These are phyloP conservation scores for Cyclaneusma minus DNA, from an alignment of 2,329 filamentous ascomycete species.

Conservation along the genomic window DNA sequence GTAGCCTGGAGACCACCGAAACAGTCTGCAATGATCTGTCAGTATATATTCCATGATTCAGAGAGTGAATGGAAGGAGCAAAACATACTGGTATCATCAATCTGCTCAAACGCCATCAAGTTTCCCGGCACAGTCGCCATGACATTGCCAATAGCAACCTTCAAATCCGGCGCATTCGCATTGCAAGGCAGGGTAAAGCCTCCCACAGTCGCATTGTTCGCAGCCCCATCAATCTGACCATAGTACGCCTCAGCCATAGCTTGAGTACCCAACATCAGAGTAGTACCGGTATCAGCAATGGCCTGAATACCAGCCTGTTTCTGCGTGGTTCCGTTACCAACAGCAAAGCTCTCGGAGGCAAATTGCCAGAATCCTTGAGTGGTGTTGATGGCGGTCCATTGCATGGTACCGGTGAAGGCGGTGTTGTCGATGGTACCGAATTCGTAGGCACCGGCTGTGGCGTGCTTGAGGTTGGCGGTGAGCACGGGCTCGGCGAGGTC, in stretches of 20 bases:
- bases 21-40: slow-evolving; percentile 28
- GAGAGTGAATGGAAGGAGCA: not conserved
- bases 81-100: slow-evolving; percentile 34
- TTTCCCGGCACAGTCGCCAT: slow-evolving; percentile 16
- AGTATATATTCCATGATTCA: slow-evolving; percentile 5
- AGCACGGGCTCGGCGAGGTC: slow-evolving; percentile 36
- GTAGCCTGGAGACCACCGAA: slow-evolving; percentile 54
- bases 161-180: slow-evolving; percentile 19
- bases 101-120: slow-evolving; percentile 35
- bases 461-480: slow-evolving; percentile 35
- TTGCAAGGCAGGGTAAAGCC: slow-evolving; percentile 23
- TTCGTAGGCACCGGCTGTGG: slow-evolving; percentile 31
- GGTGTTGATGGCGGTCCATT: slow-evolving; percentile 32
- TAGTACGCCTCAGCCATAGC: slow-evolving; percentile 25
- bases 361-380: slow-evolving; percentile 41
- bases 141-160: slow-evolving; percentile 19
- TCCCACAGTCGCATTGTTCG: slow-evolving; percentile 19
- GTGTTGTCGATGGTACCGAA: slow-evolving; percentile 38
- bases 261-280: slow-evolving; percentile 22
- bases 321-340: slow-evolving; percentile 34
- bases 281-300: slow-evolving; percentile 29
- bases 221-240: slow-evolving; percentile 19
- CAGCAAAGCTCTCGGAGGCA: slow-evolving; percentile 29
- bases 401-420: slow-evolving; percentile 36
- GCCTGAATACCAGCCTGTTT: slow-evolving; percentile 34